Percentiles rank a stretch among this genome's conserved stretches.
Conservation (phyloP, 345 rosid species). For the Eucalyptus guilfoylei region DNA sequence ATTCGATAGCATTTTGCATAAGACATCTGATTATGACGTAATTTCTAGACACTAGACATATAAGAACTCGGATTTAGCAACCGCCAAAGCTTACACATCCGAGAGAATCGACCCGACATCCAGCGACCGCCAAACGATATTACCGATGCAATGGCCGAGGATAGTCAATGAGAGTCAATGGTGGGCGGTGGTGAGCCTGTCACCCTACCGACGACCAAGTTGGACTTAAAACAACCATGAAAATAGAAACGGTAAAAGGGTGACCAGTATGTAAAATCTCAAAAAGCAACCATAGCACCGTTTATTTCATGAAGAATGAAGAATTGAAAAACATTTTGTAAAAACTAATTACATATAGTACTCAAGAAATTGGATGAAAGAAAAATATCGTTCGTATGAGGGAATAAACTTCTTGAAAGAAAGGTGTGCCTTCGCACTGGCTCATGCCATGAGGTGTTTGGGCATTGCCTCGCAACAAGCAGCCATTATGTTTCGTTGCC, state of each 20-base stretch:
- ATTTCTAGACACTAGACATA: not conserved
- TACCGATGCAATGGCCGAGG: not conserved
- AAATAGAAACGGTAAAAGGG: not conserved
- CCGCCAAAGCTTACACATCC: not conserved
- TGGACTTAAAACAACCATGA: accelerated
- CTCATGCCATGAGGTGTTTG: no score
- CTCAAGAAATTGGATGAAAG: no score
- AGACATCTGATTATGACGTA: not conserved
- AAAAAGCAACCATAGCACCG: not conserved
- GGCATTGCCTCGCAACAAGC: no score
- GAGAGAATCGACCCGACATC: not conserved
- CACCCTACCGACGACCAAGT: not conserved
- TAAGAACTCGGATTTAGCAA: not conserved
- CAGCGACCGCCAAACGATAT: not conserved
- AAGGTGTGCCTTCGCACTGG: no score
- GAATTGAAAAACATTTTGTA: not conserved
- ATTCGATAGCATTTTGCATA: not conserved
- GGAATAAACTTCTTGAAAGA: no score
- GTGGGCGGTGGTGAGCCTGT: not conserved
- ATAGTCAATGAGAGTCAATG: not conserved
- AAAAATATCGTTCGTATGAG: no score
- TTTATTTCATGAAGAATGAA: not conserved
- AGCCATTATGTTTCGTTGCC: no score
- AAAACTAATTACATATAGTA: no score
- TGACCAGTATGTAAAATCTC: not conserved